phyloP scores from a whole-genome alignment of 345 rosid genomes.

The thale cress (Arabidopsis thaliana) region DNA sequence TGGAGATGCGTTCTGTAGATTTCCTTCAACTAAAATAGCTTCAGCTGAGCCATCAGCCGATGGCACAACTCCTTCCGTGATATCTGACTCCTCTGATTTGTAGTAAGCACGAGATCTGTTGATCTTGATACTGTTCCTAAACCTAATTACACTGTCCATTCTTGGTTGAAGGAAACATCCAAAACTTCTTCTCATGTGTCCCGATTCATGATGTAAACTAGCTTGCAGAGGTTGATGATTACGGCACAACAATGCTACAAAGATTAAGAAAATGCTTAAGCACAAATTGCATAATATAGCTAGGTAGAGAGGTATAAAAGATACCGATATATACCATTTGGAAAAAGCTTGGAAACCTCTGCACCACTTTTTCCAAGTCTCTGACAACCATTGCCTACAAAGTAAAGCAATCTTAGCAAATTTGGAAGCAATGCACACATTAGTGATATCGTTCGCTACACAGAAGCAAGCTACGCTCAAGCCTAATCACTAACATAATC shows the following conservation, averaged over 20 bases:
- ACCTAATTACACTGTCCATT: conserved; percentile 29
- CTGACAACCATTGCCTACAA: conserved; percentile 53
- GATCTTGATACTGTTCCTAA: conserved; percentile 33
- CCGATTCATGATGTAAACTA: conserved; percentile 38
- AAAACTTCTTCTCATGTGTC: conserved; percentile 41
- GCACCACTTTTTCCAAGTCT: conserved; percentile 38
- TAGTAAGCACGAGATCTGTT: conserved; percentile 60
- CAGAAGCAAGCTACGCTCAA: not conserved
- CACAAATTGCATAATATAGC: conserved; percentile 28
- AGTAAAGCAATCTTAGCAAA: conserved; percentile 19
- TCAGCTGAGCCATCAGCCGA: conserved; percentile 60
- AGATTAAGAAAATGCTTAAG: conserved; percentile 19
- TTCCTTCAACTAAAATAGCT: conserved; percentile 57
- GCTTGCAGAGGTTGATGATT: conserved; percentile 40
- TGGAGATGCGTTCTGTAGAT: conserved; percentile 54
- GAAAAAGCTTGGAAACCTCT: conserved; percentile 38
- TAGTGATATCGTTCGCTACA: not conserved
- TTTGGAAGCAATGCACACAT: conserved; percentile 5
- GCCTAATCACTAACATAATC: conserved; percentile 3
- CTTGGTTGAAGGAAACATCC: conserved; percentile 44
- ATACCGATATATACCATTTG: conserved; percentile 35
- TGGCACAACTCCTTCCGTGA: conserved; percentile 56
- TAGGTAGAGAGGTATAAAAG: not conserved
- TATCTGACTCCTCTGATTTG: conserved; percentile 85
- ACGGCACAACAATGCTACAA: conserved; percentile 39